A percentile compares a stretch with the other conserved stretches of the same genome.
Conservation (phyloP, 1,284 basidiomycete species). For the Ustilago nuda region DNA sequence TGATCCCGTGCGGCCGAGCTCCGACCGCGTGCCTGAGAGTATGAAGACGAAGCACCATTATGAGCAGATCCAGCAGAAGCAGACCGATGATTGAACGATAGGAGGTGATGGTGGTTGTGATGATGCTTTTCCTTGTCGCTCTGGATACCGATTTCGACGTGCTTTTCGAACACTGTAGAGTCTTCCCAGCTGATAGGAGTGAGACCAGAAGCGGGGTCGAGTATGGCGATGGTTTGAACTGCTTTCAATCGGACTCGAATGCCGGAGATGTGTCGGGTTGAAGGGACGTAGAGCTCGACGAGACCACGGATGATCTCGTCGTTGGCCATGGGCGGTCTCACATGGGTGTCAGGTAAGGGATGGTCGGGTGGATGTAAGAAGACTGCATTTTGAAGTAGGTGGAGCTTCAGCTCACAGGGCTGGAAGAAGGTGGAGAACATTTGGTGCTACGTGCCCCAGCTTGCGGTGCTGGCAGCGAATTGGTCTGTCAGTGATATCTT, state of each 20-base stretch:
- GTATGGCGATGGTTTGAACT: slow-evolving; percentile 64
- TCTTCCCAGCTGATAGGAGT: slow-evolving; percentile 65
- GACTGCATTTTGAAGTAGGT: slow-evolving; percentile 65
- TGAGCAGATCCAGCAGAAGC: slow-evolving; percentile 28
- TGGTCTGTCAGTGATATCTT: background rate
- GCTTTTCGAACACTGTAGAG: slow-evolving; percentile 63
- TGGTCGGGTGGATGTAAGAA: slow-evolving; percentile 65
- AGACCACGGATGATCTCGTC: slow-evolving; percentile 67
- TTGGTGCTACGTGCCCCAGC: background rate
- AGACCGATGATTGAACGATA: slow-evolving; percentile 37
- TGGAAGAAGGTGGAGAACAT: slow-evolving; percentile 66
- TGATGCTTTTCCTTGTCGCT: slow-evolving; percentile 45
- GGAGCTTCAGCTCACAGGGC: slow-evolving; percentile 65
- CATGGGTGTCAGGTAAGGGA: slow-evolving; percentile 53
- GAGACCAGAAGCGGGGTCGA: slow-evolving; percentile 56
- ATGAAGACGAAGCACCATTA: slow-evolving; percentile 19
- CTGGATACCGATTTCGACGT: slow-evolving; percentile 64
- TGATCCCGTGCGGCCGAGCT: slow-evolving; percentile 42
- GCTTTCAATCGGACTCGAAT: slow-evolving; percentile 64
- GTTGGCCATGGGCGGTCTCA: slow-evolving; percentile 61
- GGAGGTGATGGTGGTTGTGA: slow-evolving; percentile 20
- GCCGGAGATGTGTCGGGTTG: slow-evolving; percentile 62
- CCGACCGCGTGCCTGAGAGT: slow-evolving; percentile 31
- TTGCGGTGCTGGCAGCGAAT: background rate
- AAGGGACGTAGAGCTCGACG: slow-evolving; percentile 66